Evolutionary conservation across 2,329 filamentous ascomycete genomes (phyloP), one percentile per base, ranked within the genome.

Genomic region (Fusarium tjaetaba): DNA sequence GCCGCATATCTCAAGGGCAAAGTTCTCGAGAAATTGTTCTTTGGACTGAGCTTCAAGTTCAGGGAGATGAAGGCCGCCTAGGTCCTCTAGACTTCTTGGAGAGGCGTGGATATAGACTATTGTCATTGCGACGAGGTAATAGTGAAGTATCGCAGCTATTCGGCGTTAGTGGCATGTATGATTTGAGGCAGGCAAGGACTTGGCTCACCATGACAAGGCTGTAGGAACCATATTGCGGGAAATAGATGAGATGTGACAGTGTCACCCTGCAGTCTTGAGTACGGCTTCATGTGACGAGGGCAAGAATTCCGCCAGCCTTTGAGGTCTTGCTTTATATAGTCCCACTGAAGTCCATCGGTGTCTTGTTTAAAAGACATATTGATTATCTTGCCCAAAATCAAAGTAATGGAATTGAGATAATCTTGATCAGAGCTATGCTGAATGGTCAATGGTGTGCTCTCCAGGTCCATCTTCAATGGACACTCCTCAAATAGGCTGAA

Each of bases 401-500:
- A 76, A 0, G 84, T 84, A 5, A 85, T 79, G 1, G 77, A 77
- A 61, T 87, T 86, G 4, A 86, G 80, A 32, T 68, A 69, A n/a
- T 70, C 70, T 13, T 77, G 67, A 15, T 72, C 76, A 20, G 70
- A 72, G 8, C 48, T 38, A 32, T 76, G 70, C 1, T 28, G 81
- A 0, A 69, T 66, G 2, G 66, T 36, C 9, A 76, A 53, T 4
- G 62, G 67, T 14, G 80, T 70, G 30, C 67, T 45, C 18, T 77
- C 52, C 18, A 85, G 59, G 24, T 84, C 78, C 61, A 86, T 85
- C 69, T 85, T 86, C 2, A 86, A 71, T 0, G 80, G 80, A 28
- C 83, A 84, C 11, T 79, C 75, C 42, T 84, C 79, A 45, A 85
- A 86, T 2, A 88, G 73, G n/a, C 85, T 85, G n/a, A 87, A 85